Evolutionary conservation across 2,329 filamentous ascomycete species (phyloP), one percentile per base, ranked within the genome.

Genomic region (Cladosporium oxysporum): DNA sequence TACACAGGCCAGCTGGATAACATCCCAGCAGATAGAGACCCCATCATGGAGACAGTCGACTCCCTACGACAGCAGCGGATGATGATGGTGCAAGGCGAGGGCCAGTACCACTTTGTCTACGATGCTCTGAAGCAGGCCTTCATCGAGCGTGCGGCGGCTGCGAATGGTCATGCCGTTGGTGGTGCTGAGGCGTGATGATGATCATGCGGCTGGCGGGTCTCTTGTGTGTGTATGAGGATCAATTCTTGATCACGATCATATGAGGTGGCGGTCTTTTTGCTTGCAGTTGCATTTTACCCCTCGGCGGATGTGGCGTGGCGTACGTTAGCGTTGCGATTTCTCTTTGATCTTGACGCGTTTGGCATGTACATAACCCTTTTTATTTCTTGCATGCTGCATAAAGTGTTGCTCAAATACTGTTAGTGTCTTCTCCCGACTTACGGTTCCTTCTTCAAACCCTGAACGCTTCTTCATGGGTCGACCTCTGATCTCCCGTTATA

Each of bases 1-100:
- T 88, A 91, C 29, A 85, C 88, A 6, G 94, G 93, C 59, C 84
- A 88, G 26, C 79, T 96, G 59, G 83, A 84, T 53, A 71, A 75
- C 66, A 23, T 74, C 10, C 78, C 81, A 11, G 79, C 83, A 12
- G 79, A 83, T 57, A 74, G 79, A 29, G 93, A 97, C 73, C 85
- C 90, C 2, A 85, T 99, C 49, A 91, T 88, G 70, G 84, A 90
- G 21, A 90, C 91, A 0, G 93, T 99, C 63, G 90, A 96, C 72
- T 80, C 82, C 67, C 84, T 99, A 64, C 87, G 95, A 53, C 87
- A 94, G 77, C 95, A 99, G 82, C 87, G 95, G 21, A 91, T 92
- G 81, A 91, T 90, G 79, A 99, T 99, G 95, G 95, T 99, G 5
- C 95, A 98, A 79, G 90, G 91, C 55, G 91, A 94, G 72, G 77